phyloP scores from a whole-genome alignment of 169 alveolate species.

The Plasmodium billcollinsi region DNA sequence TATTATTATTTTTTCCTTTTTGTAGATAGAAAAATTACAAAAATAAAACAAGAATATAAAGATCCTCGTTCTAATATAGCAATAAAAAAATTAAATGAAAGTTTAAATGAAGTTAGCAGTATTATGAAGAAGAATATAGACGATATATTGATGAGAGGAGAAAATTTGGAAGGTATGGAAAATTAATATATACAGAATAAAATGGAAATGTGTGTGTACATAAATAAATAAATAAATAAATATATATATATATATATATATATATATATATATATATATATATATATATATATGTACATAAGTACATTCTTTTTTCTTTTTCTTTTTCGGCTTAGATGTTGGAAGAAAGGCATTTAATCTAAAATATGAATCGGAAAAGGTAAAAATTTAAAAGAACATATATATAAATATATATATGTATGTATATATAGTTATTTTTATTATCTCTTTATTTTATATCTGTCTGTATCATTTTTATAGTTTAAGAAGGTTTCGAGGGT shows the following conservation, averaged over 20 bases:
- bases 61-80: slow-evolving; percentile 85
- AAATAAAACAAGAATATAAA: slow-evolving; percentile 82
- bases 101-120: slow-evolving; percentile 85
- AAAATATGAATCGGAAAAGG: slow-evolving; percentile 76
- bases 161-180: slow-evolving; percentile 83
- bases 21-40: slow-evolving; percentile 85
- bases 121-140: slow-evolving; percentile 86
- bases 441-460: not conserved
- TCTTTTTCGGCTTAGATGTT: slow-evolving; percentile 64
- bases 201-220: not conserved
- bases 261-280: slow-evolving; percentile 10
- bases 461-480: slow-evolving; percentile 16
- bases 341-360: slow-evolving; percentile 83
- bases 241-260: not conserved
- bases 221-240: not conserved
- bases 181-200: not conserved
- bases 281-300: not conserved
- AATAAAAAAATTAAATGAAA: slow-evolving; percentile 84
- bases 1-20: not conserved
- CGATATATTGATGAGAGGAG: slow-evolving; percentile 85
- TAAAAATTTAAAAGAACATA: slow-evolving; percentile 1
- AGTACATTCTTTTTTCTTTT: slow-evolving; percentile 15
- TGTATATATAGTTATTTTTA: not conserved
- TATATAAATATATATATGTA: not conserved
- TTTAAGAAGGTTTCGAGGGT: slow-evolving; percentile 76